Evolutionary conservation across 805 yeast genomes (phyloP).

Genomic region (Barnettozyma salicaria): DNA sequence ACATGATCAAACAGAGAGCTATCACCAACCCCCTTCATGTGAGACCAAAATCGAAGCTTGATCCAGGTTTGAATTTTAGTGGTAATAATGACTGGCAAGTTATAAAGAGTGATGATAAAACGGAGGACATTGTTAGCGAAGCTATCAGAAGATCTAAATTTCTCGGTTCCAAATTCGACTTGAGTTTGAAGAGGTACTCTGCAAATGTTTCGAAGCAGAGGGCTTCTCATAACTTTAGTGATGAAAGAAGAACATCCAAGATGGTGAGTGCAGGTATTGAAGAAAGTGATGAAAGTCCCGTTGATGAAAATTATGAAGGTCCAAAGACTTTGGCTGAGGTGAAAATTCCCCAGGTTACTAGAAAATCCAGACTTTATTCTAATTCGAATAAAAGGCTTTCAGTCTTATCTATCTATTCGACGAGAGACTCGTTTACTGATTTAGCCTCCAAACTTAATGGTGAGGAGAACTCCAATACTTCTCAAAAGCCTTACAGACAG

Average conservation of each 20-base stretch:
- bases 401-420: constrained; percentile 65
- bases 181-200: constrained; percentile 27
- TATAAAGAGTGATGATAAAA: constrained; percentile 18
- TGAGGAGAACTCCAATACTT: constrained; percentile 11
- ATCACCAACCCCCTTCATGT: constrained; percentile 32
- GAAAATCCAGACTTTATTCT: constrained; percentile 58
- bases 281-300: constrained; percentile 14
- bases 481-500: constrained; percentile 2
- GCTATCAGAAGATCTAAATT: constrained; percentile 41
- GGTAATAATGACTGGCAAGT: constrained; percentile 19
- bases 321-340: constrained; percentile 57
- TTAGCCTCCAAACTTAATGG: constrained; percentile 39
- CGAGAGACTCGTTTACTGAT: constrained; percentile 58
- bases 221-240: constrained; percentile 8
- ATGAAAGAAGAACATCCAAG: constrained; percentile 17
- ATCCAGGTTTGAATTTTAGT: constrained; percentile 34
- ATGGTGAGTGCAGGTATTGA: constrained; percentile 24
- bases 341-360: constrained; percentile 62
- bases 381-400: constrained; percentile 62
- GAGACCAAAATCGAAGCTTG: constrained; percentile 39
- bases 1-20: constrained; percentile 31
- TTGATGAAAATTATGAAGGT: constrained; percentile 21
- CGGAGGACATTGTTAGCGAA: constrained; percentile 30
- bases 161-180: constrained; percentile 36
- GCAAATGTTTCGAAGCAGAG: constrained; percentile 13